Evolutionary conservation across 352 stramenopile genomes (phyloP), one percentile per base, ranked within the genome.

Genomic region (Phytophthora fragariae): DNA sequence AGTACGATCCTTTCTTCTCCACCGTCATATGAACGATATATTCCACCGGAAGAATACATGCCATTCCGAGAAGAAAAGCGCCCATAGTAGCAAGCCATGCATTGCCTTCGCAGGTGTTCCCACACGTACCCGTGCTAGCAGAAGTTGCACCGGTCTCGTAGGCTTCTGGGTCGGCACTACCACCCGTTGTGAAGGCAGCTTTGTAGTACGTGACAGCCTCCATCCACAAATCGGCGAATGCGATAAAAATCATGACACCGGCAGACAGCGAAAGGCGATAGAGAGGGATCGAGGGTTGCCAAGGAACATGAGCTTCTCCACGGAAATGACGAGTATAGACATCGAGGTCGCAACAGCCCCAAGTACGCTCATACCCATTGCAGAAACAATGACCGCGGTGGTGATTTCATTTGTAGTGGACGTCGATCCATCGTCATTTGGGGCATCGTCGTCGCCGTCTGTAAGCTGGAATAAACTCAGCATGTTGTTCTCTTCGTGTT

Each of bases 401-500:
- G 78, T 90, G 56, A 93, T 80, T 59, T 84, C 60, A 31, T 69
- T 75, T 2, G 65, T 65, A 0, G 65, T 57, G 9, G 82, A 64
- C 3, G 67, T 65, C 4, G 75, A 78, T 12, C 79, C 84, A 29
- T 89, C 73, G 35, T 90, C 84, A 55, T 89, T 75, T 11, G 80
- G 72, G 2, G 67, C 75, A 19, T 81, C 76, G 46, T 90, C 81
- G 54, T 92, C 83, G 17, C 9, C 62, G 53, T 88, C 81, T 27
- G 73, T 88, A 47, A 92, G 56, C 69, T 88, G 74, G 73, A 94
- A 94, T 44, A 79, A 83, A 33, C 80, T 88, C 73, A 92, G 82
- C 87, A 92, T 94, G 56, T 66, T 67, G 73, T 94, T 93, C 56
- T 92, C 87, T 71, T 92, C 85, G 65, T 94, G 87, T 61, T 94